These are phyloP conservation scores for Inonotus hispidus DNA, from an alignment of 1,284 basidiomycete genomes.

Conservation along the genomic window DNA sequence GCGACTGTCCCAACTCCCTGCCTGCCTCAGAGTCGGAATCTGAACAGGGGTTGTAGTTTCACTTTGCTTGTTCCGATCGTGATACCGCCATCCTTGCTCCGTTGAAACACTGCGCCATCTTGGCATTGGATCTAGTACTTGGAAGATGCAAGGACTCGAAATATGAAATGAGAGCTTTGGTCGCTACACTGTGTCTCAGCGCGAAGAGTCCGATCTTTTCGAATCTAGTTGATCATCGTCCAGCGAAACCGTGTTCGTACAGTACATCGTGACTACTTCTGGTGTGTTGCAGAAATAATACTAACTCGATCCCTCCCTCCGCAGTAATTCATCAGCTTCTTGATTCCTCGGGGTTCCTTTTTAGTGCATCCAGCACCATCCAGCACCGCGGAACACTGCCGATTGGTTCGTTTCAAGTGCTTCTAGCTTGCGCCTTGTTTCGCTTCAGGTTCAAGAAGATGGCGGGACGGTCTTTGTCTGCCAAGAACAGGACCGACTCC, in stretches of 20 bases:
- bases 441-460: background rate
- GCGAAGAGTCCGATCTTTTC: background rate
- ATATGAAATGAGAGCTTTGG: no score
- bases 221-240: background rate
- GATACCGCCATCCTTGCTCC: no score
- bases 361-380: background rate
- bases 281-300: background rate
- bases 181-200: background rate
- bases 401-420: background rate
- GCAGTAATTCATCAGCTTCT: background rate
- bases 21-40: no score
- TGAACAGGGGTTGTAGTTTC: no score
- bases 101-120: no score
- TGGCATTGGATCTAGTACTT: no score
- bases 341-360: background rate
- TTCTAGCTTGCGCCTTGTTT: background rate
- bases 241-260: background rate
- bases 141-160: no score
- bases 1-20: no score
- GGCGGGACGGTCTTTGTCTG: background rate
- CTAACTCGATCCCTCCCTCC: background rate
- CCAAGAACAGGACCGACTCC: background rate
- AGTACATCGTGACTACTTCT: background rate
- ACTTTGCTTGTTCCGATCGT: no score
- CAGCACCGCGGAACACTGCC: background rate